A percentile compares a stretch with the other conserved stretches of the same genome.
phyloP scores from a whole-genome alignment of 352 stramenopile species.

The Phytopythium mirpurense region DNA sequence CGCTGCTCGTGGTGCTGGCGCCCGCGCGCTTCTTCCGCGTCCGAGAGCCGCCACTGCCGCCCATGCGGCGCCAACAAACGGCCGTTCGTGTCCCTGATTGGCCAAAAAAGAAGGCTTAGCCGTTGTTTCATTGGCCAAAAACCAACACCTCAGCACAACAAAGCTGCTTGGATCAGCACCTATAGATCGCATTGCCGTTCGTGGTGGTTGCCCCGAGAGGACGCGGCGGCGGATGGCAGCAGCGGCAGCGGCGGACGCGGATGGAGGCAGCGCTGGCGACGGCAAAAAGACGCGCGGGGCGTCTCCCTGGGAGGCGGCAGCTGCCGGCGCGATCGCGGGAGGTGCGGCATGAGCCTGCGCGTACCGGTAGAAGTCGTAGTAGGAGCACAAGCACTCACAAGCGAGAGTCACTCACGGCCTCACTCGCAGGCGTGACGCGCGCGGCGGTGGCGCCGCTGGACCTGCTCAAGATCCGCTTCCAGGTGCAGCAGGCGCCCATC shows the following conservation, averaged over 20 bases:
- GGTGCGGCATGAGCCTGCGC: too few relatives aligned
- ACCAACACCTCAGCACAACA: background rate
- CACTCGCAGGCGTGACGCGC: slow-evolving; percentile 54
- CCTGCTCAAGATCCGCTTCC: slow-evolving; percentile 80
- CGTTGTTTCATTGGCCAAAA: slow-evolving; percentile 3
- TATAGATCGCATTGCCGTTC: too few relatives aligned
- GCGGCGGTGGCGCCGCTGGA: slow-evolving; percentile 71
- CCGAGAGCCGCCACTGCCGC: background rate
- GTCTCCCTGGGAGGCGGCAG: slow-evolving; percentile 41
- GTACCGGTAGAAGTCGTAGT: too few relatives aligned
- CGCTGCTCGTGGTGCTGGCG: slow-evolving; percentile 64
- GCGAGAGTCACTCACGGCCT: background rate
- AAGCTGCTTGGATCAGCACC: too few relatives aligned
- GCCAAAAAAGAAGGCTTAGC: background rate
- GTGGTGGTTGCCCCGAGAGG: too few relatives aligned
- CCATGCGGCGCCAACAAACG: slow-evolving; percentile 7
- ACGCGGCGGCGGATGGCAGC: slow-evolving; percentile 7
- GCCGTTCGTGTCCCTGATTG: background rate
- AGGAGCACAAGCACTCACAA: too few relatives aligned
- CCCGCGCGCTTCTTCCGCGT: slow-evolving; percentile 52
- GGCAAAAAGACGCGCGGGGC: slow-evolving; percentile 6
- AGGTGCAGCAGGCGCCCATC: slow-evolving; percentile 65
- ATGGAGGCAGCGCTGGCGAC: background rate
- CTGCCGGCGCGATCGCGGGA: slow-evolving; percentile 60
- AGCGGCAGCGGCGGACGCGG: background rate